Base-by-base conservation (phyloP, 805 yeast species). In the Metschnikowia sp. region DNA sequence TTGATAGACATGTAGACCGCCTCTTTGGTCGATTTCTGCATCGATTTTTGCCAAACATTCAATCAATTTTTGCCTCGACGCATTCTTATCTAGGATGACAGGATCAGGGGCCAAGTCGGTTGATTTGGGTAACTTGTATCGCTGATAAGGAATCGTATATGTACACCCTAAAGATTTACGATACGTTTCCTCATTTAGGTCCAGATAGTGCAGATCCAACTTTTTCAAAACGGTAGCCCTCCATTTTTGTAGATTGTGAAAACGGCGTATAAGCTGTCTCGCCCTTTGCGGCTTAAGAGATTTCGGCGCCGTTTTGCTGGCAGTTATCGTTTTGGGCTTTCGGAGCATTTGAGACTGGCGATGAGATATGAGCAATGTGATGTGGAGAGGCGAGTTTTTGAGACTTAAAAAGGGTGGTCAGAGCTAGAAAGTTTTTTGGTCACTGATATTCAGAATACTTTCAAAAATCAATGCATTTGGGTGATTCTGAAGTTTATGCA, bases 1-100 rank as follows among this genome's bases (percentile, higher is more conserved):
- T 60, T 92, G 99, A 62, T 92, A 92, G 10, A 79, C 78, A 42
- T 81, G 76, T 2, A 92, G 63, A 0, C 97, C 97, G 0, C 97
- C 97, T 37, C 82, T 70, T 36, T 69, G 74, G 8, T 70, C 70
- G 3, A 86, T 75, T 58, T 87, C 90, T 3, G 71, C 75, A 51
- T 82, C 84, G 6, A 90, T 78, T 42, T 72, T 72, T 0, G 79
- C 84, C 10, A 86, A 63, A 5, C 61, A 56, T 1, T 43, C 41
- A 2, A 66, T 58, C 12, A 68, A 49, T 8, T 63, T 54, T 2
- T 33, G 33, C 9, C 45, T 36, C 28, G 47, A 39, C 2, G 56
- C 41, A 7, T 43, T 45, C 26, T 47, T 53, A 40, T 63, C 68
- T 2, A 61, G 48, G 22, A 54, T 57, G 39, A 33, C 48, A 6